A percentile compares a stretch with the other conserved stretches of the same genome.
These are phyloP conservation scores for Suillus americanus DNA, from an alignment of 768 basidiomycete genomes.

Conservation along the genomic window DNA sequence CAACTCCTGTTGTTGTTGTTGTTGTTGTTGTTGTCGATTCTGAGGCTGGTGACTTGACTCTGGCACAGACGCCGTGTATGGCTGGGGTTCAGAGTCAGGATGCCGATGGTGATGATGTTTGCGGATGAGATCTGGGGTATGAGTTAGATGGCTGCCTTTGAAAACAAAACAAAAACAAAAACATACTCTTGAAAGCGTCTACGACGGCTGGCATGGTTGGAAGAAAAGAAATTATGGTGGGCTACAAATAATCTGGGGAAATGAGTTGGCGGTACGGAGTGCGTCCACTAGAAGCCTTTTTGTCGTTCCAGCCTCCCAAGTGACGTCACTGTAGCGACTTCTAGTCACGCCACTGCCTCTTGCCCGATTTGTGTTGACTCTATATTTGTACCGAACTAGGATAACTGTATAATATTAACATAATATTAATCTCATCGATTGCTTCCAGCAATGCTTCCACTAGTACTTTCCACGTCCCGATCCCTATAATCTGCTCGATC, in stretches of 20 bases:
- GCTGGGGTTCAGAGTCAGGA: constrained; percentile 33
- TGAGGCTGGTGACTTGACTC: constrained; percentile 22
- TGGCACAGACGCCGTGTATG: constrained; percentile 13
- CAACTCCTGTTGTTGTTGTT: constrained; percentile 18
- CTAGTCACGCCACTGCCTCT: constrained; percentile 14
- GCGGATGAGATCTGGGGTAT: constrained; percentile 66
- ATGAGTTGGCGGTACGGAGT: constrained; percentile 4
- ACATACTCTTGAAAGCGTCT: constrained; percentile 85
- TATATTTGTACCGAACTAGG: not conserved
- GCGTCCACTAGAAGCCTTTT: constrained; percentile 26
- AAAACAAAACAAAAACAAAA: constrained; percentile 2
- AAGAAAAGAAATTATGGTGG: not conserved
- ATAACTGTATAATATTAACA: not conserved
- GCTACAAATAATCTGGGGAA: not conserved
- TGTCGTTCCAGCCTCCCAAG: constrained; percentile 28
- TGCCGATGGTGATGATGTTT: constrained; percentile 66
- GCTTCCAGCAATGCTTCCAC: constrained; percentile 9
- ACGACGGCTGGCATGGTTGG: constrained; percentile 69
- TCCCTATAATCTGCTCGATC: constrained; percentile 42
- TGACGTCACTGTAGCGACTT: constrained; percentile 28
- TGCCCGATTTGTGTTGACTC: constrained; percentile 1
- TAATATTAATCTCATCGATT: constrained; percentile 9
- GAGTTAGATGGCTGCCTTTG: constrained; percentile 16
- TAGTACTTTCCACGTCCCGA: constrained; percentile 23
- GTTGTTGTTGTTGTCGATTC: constrained; percentile 36